Evolutionary conservation across 345 rosid species (phyloP).

Genomic region (Pistacia integerrima): DNA sequence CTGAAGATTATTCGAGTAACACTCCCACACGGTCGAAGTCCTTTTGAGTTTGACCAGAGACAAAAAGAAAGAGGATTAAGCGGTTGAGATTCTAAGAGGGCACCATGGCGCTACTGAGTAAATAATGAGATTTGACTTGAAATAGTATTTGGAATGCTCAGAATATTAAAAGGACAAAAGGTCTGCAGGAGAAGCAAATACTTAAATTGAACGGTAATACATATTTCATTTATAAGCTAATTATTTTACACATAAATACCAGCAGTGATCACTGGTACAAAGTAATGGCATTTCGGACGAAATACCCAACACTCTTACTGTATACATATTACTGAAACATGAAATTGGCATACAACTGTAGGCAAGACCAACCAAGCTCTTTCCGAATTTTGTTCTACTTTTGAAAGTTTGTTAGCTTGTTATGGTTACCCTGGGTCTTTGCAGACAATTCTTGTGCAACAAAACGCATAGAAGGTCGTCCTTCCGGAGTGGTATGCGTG

Average conservation of each 20-base stretch:
- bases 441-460: slow-evolving; percentile 64
- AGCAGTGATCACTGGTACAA: neutral
- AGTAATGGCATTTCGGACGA: no score
- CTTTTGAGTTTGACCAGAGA: neutral
- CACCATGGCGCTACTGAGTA: neutral
- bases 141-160: no score
- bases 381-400: slow-evolving; percentile 13
- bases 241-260: neutral
- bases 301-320: neutral
- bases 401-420: slow-evolving; percentile 33
- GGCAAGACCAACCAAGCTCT: neutral
- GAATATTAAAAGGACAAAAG: neutral
- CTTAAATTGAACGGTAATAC: no score
- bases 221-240: neutral
- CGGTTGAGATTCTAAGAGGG: neutral
- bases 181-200: no score
- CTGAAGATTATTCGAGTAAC: no score
- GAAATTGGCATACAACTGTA: neutral
- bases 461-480: slow-evolving; percentile 56
- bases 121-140: neutral
- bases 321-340: neutral
- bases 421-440: slow-evolving; percentile 33
- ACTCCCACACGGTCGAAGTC: neutral
- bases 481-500: slow-evolving; percentile 33
- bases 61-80: no score